Percentiles rank a stretch among this genome's conserved stretches.
Conservation (phyloP, 257 asterid species). For the Solanum megistacrolobum region DNA sequence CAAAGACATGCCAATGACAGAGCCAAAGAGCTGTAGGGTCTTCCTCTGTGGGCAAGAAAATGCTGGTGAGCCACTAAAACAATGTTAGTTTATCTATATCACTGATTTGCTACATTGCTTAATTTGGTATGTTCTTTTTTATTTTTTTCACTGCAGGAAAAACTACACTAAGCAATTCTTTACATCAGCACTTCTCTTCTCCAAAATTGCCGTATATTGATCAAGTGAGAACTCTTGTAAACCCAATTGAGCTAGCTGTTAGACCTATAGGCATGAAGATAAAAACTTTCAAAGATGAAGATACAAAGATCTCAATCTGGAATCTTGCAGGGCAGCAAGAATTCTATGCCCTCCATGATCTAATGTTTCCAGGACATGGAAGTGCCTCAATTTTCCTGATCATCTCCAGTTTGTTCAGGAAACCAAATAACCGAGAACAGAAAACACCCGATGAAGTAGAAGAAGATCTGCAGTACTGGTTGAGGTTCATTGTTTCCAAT, state of each 20-base stretch:
- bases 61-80: constrained; percentile 34
- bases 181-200: constrained; percentile 47
- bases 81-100: neutral
- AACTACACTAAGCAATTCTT: constrained; percentile 48
- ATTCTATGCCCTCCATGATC: constrained; percentile 54
- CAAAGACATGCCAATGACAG: constrained; percentile 50
- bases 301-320: constrained; percentile 68
- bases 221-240: constrained; percentile 59
- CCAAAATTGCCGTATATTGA: constrained; percentile 46
- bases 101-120: neutral
- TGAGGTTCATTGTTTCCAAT: constrained; percentile 61
- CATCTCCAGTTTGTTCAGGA: constrained; percentile 49
- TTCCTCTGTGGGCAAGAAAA: constrained; percentile 73
- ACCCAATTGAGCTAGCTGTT: constrained; percentile 74
- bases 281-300: constrained; percentile 52
- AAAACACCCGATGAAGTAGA: constrained; percentile 48
- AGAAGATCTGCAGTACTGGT: constrained; percentile 81
- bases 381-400: constrained; percentile 60
- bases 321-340: constrained; percentile 76
- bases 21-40: constrained; percentile 57
- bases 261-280: constrained; percentile 51
- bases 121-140: neutral
- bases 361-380: constrained; percentile 80
- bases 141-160: constrained; percentile 31
- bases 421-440: constrained; percentile 49